Evolutionary conservation across 2,329 filamentous ascomycete genomes (phyloP).

Genomic region (Amylocarpus encephaloides): DNA sequence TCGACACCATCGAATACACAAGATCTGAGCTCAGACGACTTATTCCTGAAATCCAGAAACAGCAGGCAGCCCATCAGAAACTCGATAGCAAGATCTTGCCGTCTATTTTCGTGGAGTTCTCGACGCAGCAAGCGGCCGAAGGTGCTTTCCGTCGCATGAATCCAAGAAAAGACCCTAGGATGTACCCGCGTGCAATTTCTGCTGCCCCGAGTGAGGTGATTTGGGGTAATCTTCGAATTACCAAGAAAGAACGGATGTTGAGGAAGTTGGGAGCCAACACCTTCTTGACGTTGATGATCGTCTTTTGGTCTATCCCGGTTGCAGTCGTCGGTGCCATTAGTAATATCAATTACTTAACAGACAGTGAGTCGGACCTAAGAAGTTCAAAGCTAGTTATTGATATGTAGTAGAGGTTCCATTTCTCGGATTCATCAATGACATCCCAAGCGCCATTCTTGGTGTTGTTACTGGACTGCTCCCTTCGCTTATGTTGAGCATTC

Average conservation of each 20-base stretch:
- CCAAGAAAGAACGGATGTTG: constrained; percentile 74
- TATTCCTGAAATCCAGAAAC: constrained; percentile 61
- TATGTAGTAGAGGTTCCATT: constrained; percentile 46
- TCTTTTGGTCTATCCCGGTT: constrained; percentile 77
- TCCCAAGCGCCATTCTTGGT: constrained; percentile 66
- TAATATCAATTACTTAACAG: constrained; percentile 67
- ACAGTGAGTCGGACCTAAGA: constrained; percentile 31
- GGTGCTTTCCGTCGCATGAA: constrained; percentile 76
- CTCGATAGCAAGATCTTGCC: constrained; percentile 51
- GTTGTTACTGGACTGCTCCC: constrained; percentile 81
- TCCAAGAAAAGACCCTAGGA: constrained; percentile 71
- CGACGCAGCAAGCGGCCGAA: constrained; percentile 74
- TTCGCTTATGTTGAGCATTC: constrained; percentile 66
- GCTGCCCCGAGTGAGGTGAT: constrained; percentile 75
- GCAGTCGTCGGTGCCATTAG: constrained; percentile 79
- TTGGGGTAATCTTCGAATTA: constrained; percentile 77
- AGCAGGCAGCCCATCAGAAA: constrained; percentile 58
- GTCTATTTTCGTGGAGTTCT: constrained; percentile 86
- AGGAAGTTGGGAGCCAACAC: constrained; percentile 60
- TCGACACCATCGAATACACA: constrained; percentile 90
- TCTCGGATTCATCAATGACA: constrained; percentile 64
- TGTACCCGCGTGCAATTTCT: constrained; percentile 77
- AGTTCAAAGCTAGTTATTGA: no score
- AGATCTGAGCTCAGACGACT: constrained; percentile 71
- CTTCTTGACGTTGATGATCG: constrained; percentile 68